phyloP scores from a whole-genome alignment of 306 rosid genomes.

The Abrus precatorius region DNA sequence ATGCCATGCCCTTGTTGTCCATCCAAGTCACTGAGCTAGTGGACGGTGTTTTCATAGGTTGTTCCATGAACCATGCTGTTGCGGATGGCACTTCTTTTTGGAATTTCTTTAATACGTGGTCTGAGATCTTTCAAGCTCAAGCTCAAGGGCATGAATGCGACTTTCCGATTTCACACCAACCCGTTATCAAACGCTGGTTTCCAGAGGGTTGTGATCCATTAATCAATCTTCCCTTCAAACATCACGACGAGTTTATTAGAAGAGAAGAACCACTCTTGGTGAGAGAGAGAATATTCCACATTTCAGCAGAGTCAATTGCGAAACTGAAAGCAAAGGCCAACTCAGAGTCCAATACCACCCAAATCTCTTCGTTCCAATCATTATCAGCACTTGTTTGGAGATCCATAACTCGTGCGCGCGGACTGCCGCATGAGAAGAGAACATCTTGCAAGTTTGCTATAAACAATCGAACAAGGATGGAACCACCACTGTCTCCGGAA shows the following conservation, averaged over 20 bases:
- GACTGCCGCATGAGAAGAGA: background rate
- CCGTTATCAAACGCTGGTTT: constrained; percentile 61
- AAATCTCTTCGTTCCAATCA: constrained; percentile 65
- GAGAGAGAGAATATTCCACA: constrained; percentile 65
- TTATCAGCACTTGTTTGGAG: constrained; percentile 69
- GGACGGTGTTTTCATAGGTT: constrained; percentile 70
- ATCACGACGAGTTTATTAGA: constrained; percentile 53
- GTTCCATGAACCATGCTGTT: constrained; percentile 59
- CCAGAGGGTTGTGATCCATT: constrained; percentile 52
- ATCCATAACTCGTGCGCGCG: constrained; percentile 58
- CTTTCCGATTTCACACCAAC: constrained; percentile 46
- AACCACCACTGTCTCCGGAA: constrained; percentile 50
- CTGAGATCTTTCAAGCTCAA: constrained; percentile 61
- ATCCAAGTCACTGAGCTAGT: constrained; percentile 62
- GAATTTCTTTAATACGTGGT: constrained; percentile 66
- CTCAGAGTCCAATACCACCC: constrained; percentile 36
- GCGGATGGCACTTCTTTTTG: constrained; percentile 69
- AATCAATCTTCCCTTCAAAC: constrained; percentile 58
- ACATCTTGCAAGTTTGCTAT: constrained; percentile 54
- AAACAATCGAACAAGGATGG: constrained; percentile 57
- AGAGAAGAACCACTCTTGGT: constrained; percentile 54
- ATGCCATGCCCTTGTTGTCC: constrained; percentile 59
- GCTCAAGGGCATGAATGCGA: background rate
- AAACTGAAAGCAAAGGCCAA: constrained; percentile 70
- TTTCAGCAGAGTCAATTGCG: constrained; percentile 59